These are phyloP conservation scores for Sporothrix phasma DNA, from an alignment of 2,329 filamentous ascomycete genomes.

Conservation along the genomic window DNA sequence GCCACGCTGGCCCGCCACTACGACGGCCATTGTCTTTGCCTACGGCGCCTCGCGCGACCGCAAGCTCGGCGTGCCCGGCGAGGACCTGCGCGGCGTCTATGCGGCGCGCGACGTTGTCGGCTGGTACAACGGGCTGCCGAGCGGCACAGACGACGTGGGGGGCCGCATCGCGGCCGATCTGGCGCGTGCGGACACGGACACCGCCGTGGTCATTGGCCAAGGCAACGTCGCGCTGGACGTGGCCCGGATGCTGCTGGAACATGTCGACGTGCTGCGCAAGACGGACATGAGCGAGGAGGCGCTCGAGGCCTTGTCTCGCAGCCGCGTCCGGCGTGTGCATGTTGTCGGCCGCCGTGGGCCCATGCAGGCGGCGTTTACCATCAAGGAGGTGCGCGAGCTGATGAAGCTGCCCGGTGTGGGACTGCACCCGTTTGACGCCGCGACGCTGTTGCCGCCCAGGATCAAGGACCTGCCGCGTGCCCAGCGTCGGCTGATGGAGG, in stretches of 20 bases:
- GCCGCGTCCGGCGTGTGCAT: conserved; percentile 66
- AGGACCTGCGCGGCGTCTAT: conserved; percentile 66
- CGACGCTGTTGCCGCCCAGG: conserved; percentile 56
- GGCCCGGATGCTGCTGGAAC: conserved; percentile 72
- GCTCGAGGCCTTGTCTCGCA: conserved; percentile 60
- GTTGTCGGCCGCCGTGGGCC: conserved; percentile 86
- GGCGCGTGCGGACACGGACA: conserved; percentile 65
- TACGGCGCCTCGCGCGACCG: conserved; percentile 86
- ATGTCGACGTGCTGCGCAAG: conserved; percentile 60
- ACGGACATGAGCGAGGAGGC: conserved; percentile 89
- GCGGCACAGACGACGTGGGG: conserved; percentile 43
- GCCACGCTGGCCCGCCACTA: conserved; percentile 67
- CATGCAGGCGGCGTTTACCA: conserved; percentile 88
- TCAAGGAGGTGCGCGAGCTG: conserved; percentile 86
- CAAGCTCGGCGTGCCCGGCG: conserved; percentile 68
- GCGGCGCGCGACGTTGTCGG: conserved; percentile 91
- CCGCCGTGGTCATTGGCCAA: conserved; percentile 83
- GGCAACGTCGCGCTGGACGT: conserved; percentile 95
- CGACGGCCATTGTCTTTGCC: conserved; percentile 80
- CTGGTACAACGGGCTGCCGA: conserved; percentile 95
- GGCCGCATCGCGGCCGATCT: conserved; percentile 52
- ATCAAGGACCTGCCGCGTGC: conserved; percentile 63
- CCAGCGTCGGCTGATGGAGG: conserved; percentile 66
- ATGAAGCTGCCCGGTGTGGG: conserved; percentile 63
- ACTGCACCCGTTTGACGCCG: conserved; percentile 58